These are phyloP conservation scores for Dacryopinax primogenitus DNA, from an alignment of 768 basidiomycete genomes.

Conservation along the genomic window DNA sequence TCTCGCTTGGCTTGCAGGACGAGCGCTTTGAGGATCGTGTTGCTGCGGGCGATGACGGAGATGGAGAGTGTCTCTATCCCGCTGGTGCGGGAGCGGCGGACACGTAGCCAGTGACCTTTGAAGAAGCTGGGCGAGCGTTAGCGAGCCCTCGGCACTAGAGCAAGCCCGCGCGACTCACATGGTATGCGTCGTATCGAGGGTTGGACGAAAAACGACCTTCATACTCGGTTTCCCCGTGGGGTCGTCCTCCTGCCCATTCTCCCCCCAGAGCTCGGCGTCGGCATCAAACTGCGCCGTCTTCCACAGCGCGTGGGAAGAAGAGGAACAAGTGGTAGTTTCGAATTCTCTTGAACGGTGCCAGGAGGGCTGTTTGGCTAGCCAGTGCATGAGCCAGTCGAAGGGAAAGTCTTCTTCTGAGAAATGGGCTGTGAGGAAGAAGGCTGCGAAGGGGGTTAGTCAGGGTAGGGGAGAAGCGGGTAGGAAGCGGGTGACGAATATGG, in stretches of 20 bases:
- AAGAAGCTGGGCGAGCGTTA: slow-evolving; percentile 37
- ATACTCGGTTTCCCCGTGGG: slow-evolving; percentile 55
- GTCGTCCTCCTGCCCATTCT: slow-evolving; percentile 29
- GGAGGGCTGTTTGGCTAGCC: slow-evolving; percentile 54
- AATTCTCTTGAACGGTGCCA: slow-evolving; percentile 53
- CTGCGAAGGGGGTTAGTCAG: not conserved
- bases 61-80: slow-evolving; percentile 63
- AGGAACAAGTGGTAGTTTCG: slow-evolving; percentile 62
- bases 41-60: slow-evolving; percentile 72
- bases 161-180: slow-evolving; percentile 36
- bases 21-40: slow-evolving; percentile 75
- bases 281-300: slow-evolving; percentile 8
- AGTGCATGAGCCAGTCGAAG: slow-evolving; percentile 84
- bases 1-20: slow-evolving; percentile 81
- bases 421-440: slow-evolving; percentile 76
- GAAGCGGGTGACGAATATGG: not conserved
- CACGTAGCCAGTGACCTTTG: slow-evolving; percentile 69
- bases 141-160: too few species aligned
- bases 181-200: slow-evolving; percentile 75
- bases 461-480: not conserved
- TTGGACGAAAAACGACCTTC: slow-evolving; percentile 78
- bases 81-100: slow-evolving; percentile 54
- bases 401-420: slow-evolving; percentile 85
- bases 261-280: slow-evolving; percentile 25
- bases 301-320: slow-evolving; percentile 4